Percentiles rank a stretch among this genome's conserved stretches.
Conservation (phyloP, 805 yeast genomes). For the Kuraishia hungarica region DNA sequence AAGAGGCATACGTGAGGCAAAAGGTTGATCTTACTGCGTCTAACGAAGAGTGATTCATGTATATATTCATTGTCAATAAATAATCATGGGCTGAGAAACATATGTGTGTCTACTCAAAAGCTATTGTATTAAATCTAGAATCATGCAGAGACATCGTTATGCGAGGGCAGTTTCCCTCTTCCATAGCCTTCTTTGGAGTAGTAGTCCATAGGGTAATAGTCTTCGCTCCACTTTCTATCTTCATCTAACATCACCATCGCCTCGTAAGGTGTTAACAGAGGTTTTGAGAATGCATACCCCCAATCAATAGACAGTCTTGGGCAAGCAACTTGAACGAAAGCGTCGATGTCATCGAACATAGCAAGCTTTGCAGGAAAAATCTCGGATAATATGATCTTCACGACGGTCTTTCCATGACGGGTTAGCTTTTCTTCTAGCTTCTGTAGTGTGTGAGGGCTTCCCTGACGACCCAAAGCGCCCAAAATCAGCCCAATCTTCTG, state of each 20-base stretch:
- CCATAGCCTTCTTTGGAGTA: slow-evolving; percentile 89
- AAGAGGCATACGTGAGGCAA: slow-evolving; percentile 23
- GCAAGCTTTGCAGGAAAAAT: slow-evolving; percentile 89
- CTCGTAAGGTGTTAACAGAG: slow-evolving; percentile 91
- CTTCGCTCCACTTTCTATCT: slow-evolving; percentile 56
- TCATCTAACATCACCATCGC: slow-evolving; percentile 81
- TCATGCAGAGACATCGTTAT: slow-evolving; percentile 10
- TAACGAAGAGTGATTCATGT: slow-evolving; percentile 1
- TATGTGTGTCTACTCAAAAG: too few species aligned
- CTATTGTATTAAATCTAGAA: too few species aligned
- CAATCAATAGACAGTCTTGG: slow-evolving; percentile 94
- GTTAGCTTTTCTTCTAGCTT: slow-evolving; percentile 50
- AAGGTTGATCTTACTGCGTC: slow-evolving; percentile 5
- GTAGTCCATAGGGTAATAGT: slow-evolving; percentile 92
- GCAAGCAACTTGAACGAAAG: slow-evolving; percentile 95
- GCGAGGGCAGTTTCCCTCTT: slow-evolving; percentile 62
- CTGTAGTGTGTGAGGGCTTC: slow-evolving; percentile 69
- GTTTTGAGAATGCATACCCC: slow-evolving; percentile 96
- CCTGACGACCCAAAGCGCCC: slow-evolving; percentile 95
- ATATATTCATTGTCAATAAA: not conserved
- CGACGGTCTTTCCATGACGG: slow-evolving; percentile 54
- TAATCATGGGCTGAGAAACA: not conserved
- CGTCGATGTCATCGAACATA: slow-evolving; percentile 89
- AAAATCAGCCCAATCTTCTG: slow-evolving; percentile 73
- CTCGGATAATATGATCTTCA: slow-evolving; percentile 81